Evolutionary conservation across 768 basidiomycete genomes (phyloP).

Genomic region (Mycena indigotica): DNA sequence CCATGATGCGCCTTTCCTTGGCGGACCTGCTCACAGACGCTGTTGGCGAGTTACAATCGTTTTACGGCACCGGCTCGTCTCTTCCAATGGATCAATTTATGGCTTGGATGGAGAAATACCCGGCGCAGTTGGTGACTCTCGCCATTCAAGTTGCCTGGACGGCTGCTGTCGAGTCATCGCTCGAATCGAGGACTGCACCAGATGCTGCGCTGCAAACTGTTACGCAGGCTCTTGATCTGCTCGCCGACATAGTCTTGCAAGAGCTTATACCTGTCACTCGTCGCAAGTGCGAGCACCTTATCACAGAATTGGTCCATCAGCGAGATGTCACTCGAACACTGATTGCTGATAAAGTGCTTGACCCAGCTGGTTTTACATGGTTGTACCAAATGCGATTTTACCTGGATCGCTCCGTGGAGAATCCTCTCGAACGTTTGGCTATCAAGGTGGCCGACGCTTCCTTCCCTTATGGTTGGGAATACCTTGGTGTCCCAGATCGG

Average conservation of each 20-base stretch:
- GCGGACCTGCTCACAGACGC: constrained; percentile 80
- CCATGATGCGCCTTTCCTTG: constrained; percentile 89
- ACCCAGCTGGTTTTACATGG: constrained; percentile 84
- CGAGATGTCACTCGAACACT: constrained; percentile 90
- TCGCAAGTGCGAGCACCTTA: constrained; percentile 96
- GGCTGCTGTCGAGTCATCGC: constrained; percentile 68
- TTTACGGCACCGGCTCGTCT: constrained; percentile 69
- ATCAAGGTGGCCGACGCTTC: constrained; percentile 88
- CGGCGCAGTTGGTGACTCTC: constrained; percentile 95
- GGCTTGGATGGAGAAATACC: constrained; percentile 90
- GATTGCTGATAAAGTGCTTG: constrained; percentile 61
- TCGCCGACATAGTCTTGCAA: constrained; percentile 94
- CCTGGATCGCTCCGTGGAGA: constrained; percentile 67
- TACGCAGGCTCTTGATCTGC: constrained; percentile 81
- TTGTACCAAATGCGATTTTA: constrained; percentile 99
- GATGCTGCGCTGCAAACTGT: constrained; percentile 74
- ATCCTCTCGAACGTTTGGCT: constrained; percentile 77
- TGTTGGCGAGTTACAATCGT: constrained; percentile 74
- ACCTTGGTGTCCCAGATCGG: constrained; percentile 94
- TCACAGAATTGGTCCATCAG: constrained; percentile 98
- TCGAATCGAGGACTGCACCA: constrained; percentile 59
- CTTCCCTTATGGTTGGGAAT: constrained; percentile 99
- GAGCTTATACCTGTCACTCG: constrained; percentile 90
- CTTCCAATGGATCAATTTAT: constrained; percentile 73
- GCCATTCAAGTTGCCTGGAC: constrained; percentile 97